phyloP scores from a whole-genome alignment of 371 early-diverging fungal species.

The Mucor saturninus region DNA sequence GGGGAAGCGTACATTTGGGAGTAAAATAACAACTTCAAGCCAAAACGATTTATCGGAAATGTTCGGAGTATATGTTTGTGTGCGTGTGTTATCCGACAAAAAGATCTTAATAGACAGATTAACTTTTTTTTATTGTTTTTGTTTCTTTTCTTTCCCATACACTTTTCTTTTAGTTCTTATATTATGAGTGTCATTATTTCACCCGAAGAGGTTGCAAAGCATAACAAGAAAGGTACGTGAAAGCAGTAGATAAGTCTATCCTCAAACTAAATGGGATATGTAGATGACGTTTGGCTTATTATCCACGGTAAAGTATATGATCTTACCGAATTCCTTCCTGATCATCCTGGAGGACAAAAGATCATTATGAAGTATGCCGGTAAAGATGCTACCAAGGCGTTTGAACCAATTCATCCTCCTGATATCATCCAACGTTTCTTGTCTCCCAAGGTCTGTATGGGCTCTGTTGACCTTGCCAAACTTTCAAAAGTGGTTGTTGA shows the following conservation, averaged over 20 bases:
- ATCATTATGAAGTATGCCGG: slow-evolving; percentile 74
- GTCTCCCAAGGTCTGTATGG: slow-evolving; percentile 58
- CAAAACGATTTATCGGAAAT: slow-evolving; percentile 1
- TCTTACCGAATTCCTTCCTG: slow-evolving; percentile 74
- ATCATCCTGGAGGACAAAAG: slow-evolving; percentile 73
- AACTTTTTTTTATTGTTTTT: slow-evolving; percentile 7
- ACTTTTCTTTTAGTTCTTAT: slow-evolving; percentile 13
- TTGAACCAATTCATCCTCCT: slow-evolving; percentile 68
- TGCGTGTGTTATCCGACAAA: not conserved
- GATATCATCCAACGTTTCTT: slow-evolving; percentile 66
- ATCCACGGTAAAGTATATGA: slow-evolving; percentile 85
- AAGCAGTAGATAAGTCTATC: not conserved
- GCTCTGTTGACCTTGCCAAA: slow-evolving; percentile 49
- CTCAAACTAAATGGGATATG: not conserved
- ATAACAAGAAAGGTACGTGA: slow-evolving; percentile 57
- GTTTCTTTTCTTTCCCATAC: slow-evolving; percentile 1
- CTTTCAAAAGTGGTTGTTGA: slow-evolving; percentile 27
- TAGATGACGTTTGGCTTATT: slow-evolving; percentile 84
- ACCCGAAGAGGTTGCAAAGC: slow-evolving; percentile 70
- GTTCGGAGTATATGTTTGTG: slow-evolving; percentile 1
- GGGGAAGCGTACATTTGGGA: no score
- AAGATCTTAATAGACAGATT: not conserved
- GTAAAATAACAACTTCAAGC: not conserved
- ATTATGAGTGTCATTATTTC: slow-evolving; percentile 37
- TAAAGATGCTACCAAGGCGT: slow-evolving; percentile 83